These are phyloP conservation scores for Blastobotrys elegans DNA, from an alignment of 1,139 yeast species.

Conservation along the genomic window DNA sequence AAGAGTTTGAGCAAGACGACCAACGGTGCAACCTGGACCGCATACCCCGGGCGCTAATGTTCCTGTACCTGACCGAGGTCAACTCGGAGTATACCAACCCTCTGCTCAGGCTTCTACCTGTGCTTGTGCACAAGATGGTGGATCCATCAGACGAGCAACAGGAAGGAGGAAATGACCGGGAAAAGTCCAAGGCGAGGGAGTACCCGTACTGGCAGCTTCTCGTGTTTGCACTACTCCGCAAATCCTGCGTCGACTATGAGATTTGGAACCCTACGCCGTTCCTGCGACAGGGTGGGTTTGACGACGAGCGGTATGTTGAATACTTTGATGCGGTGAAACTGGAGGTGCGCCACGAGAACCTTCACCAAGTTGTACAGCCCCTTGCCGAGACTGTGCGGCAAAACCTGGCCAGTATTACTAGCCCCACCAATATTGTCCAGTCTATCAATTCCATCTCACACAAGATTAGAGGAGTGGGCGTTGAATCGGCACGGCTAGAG, in stretches of 20 bases:
- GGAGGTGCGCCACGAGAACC: not conserved
- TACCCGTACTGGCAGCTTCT: conserved; percentile 3
- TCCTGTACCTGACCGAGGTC: conserved; percentile 7
- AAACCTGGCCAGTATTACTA: not conserved
- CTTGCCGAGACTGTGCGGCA: not conserved
- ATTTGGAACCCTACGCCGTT: conserved; percentile 10
- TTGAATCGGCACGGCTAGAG: not conserved
- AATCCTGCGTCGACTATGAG: conserved; percentile 4
- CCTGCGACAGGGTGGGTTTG: conserved; percentile 7
- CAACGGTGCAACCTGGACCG: conserved; percentile 6
- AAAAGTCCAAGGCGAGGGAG: not conserved
- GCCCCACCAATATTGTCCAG: not conserved
- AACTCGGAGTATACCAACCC: not conserved
- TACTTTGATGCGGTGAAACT: not conserved
- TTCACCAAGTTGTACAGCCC: not conserved
- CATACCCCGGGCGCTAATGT: conserved; percentile 6
- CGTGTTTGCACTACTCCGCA: conserved; percentile 3
- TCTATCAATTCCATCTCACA: not conserved
- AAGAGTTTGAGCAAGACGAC: conserved; percentile 2
- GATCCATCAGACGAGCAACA: not conserved
- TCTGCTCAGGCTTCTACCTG: conserved; percentile 3
- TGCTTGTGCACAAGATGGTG: not conserved
- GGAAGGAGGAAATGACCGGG: not conserved
- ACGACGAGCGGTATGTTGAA: conserved; percentile 2
- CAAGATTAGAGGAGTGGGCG: not conserved